Evolutionary conservation across 352 stramenopile genomes (phyloP).

Genomic region (Phytophthora uliginosa): DNA sequence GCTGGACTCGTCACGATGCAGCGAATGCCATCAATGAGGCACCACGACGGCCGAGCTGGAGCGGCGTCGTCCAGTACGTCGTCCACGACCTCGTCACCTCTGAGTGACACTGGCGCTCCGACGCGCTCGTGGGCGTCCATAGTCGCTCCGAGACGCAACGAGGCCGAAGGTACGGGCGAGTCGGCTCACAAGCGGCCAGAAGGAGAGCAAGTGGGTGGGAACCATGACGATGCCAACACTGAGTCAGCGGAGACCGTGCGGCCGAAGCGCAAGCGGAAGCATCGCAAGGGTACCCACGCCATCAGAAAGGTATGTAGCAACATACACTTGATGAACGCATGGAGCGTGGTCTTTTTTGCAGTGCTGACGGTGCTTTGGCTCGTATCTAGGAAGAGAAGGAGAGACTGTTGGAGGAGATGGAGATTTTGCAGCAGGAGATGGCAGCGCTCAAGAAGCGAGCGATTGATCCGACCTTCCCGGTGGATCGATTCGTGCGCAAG

Average conservation of each 20-base stretch:
- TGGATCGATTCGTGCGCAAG: conserved; percentile 19
- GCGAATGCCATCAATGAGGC: not conserved
- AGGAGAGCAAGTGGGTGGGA: not conserved
- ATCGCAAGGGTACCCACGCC: conserved; percentile 44
- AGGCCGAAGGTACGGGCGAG: not conserved
- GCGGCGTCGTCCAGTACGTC: conserved; percentile 24
- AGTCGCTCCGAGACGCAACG: conserved; percentile 1
- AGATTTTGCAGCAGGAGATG: conserved; percentile 38
- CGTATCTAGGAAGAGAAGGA: conserved; percentile 43
- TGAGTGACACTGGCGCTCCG: conserved; percentile 4
- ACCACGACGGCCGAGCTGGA: not conserved
- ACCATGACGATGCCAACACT: not conserved
- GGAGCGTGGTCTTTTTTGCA: not conserved
- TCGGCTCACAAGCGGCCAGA: not conserved
- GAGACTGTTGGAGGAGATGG: conserved; percentile 32
- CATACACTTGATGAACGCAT: not conserved
- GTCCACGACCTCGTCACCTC: conserved; percentile 18
- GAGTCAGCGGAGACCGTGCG: conserved; percentile 5
- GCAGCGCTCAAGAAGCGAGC: conserved; percentile 39
- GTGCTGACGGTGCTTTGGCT: not conserved
- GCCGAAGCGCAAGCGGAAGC: conserved; percentile 39
- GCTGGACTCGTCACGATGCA: not conserved
- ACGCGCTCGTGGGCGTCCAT: conserved; percentile 21
- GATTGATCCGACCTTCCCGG: conserved; percentile 14
- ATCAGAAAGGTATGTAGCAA: conserved; percentile 31